Evolutionary conservation across 345 rosid genomes (phyloP).

Genomic region (Mercurialis annua): DNA sequence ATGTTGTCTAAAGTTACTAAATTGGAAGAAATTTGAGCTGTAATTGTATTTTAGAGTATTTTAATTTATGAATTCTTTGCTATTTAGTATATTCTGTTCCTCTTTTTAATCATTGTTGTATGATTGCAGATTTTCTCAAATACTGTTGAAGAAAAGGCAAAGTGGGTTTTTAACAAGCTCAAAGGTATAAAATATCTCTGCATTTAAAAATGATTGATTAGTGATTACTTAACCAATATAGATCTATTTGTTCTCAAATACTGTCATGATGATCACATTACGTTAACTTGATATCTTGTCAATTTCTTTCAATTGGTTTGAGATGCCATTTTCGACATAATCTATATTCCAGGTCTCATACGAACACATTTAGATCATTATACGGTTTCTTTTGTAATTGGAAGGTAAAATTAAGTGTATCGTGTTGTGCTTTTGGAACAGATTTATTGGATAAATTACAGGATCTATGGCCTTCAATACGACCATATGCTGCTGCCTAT

Average conservation of each 20-base stretch:
- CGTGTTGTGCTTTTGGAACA: not conserved
- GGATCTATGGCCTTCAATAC: not conserved
- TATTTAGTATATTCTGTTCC: constrained; percentile 7
- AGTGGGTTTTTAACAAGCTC: constrained; percentile 94
- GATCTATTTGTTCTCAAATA: not conserved
- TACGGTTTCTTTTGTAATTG: not conserved
- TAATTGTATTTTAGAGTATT: not conserved
- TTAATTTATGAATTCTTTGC: not conserved
- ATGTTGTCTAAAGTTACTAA: not conserved
- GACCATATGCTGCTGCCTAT: not conserved
- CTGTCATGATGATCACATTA: not conserved
- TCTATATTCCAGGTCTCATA: not conserved
- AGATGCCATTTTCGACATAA: not conserved
- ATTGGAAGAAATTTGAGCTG: not conserved
- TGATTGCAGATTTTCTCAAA: constrained; percentile 68
- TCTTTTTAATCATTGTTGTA: constrained; percentile 6
- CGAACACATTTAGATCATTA: not conserved
- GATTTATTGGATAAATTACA: too few relatives aligned
- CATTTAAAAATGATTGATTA: not conserved
- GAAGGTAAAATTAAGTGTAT: not conserved
- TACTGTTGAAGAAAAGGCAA: constrained; percentile 95
- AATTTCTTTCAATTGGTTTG: not conserved
- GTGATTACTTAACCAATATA: not conserved
- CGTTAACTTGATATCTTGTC: not conserved
- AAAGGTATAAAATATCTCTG: constrained; percentile 48